These are phyloP conservation scores for Sordariomycetes sp. DNA, from an alignment of 2,329 filamentous ascomycete genomes.

Conservation along the genomic window DNA sequence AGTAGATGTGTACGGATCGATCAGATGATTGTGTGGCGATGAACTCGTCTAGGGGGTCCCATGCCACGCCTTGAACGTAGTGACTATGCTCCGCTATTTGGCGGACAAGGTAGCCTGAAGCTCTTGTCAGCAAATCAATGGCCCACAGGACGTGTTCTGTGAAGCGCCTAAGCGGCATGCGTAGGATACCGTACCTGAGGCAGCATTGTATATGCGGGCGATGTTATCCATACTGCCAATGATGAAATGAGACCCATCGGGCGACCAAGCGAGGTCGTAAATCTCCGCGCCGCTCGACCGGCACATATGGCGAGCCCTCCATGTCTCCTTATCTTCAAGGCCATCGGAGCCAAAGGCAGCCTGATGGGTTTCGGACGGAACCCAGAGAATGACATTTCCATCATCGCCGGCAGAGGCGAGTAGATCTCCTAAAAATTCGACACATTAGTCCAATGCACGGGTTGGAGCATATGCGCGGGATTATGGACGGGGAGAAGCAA, in stretches of 20 bases:
- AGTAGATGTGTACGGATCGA: conserved; percentile 95
- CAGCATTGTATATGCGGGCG: conserved; percentile 90
- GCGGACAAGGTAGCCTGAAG: conserved; percentile 56
- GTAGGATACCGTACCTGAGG: conserved; percentile 56
- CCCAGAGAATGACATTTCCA: conserved; percentile 94
- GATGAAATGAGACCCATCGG: conserved; percentile 93
- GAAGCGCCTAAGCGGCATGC: neutral
- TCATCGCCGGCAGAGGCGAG: conserved; percentile 94
- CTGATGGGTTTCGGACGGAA: conserved; percentile 67
- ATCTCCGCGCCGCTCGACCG: conserved; percentile 91
- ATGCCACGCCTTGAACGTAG: conserved; percentile 95
- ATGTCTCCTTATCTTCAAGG: conserved; percentile 89
- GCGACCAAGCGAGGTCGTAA: conserved; percentile 97
- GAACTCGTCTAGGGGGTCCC: conserved; percentile 97
- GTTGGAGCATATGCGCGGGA: neutral
- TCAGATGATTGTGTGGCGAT: conserved; percentile 97
- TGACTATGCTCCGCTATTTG: conserved; percentile 97
- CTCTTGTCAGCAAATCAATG: conserved; percentile 1
- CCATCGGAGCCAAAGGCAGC: conserved; percentile 70
- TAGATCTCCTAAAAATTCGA: conserved; percentile 57
- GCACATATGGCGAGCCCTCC: conserved; percentile 97
- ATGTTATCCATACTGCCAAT: conserved; percentile 99
- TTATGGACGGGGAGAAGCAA: neutral
- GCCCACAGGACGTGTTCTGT: neutral
- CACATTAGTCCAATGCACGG: neutral